These are phyloP conservation scores for Lentinula sp. DNA, from an alignment of 768 basidiomycete genomes.

Conservation along the genomic window DNA sequence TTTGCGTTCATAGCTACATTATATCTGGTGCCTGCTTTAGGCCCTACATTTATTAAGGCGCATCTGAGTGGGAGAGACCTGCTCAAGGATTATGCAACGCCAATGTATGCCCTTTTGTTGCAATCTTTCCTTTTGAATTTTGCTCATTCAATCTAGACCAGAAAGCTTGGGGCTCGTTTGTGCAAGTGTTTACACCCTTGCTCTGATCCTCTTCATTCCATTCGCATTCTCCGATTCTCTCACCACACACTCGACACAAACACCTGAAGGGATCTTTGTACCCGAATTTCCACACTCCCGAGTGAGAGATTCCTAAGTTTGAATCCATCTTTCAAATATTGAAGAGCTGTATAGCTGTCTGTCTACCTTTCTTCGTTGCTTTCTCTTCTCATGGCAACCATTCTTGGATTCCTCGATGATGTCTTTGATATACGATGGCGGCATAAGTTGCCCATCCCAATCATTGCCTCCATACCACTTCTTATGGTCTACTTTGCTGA, in stretches of 20 bases:
- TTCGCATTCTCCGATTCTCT: slow-evolving; percentile 85
- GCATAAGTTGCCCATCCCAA: slow-evolving; percentile 94
- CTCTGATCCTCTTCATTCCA: slow-evolving; percentile 89
- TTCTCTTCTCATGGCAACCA: slow-evolving; percentile 87
- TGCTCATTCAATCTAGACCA: slow-evolving; percentile 47
- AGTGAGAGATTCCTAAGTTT: slow-evolving; percentile 31
- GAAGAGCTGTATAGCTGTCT: slow-evolving; percentile 50
- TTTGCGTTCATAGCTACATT: slow-evolving; percentile 75
- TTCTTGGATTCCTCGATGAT: slow-evolving; percentile 95
- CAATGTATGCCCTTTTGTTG: slow-evolving; percentile 45
- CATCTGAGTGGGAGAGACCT: slow-evolving; percentile 84
- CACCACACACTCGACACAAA: slow-evolving; percentile 33
- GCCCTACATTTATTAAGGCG: slow-evolving; percentile 72
- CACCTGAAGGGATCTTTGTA: slow-evolving; percentile 57
- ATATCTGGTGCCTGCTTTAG: slow-evolving; percentile 78
- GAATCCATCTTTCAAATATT: not conserved
- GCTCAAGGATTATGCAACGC: slow-evolving; percentile 69
- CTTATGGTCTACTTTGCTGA: slow-evolving; percentile 97
- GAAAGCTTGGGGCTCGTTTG: slow-evolving; percentile 92
- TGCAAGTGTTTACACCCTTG: slow-evolving; percentile 81
- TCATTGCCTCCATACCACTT: slow-evolving; percentile 92
- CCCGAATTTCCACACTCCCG: slow-evolving; percentile 75
- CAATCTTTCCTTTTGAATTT: not conserved
- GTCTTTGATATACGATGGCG: slow-evolving; percentile 98
- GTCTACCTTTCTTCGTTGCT: slow-evolving; percentile 90